A percentile compares a stretch with the other conserved stretches of the same genome.
These are phyloP conservation scores for Ustilago crameri DNA, from an alignment of 1,284 basidiomycete genomes.

Conservation along the genomic window DNA sequence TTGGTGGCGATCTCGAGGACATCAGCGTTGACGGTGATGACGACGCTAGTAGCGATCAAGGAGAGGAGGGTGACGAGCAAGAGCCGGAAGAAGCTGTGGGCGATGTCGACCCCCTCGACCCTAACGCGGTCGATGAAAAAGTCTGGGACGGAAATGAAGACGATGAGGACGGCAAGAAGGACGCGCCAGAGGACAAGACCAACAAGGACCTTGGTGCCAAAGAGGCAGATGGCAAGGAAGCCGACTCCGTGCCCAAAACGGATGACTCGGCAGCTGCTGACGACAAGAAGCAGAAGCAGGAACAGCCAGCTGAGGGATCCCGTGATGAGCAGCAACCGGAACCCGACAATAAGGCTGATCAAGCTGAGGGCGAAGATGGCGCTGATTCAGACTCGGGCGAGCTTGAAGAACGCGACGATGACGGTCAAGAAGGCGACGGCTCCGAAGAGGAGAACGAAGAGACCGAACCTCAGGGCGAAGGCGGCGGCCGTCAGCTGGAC, in stretches of 20 bases:
- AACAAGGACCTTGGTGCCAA: conserved; percentile 68
- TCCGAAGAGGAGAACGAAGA: conserved; percentile 65
- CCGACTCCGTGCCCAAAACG: conserved; percentile 45
- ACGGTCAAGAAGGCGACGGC: conserved; percentile 57
- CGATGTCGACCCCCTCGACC: conserved; percentile 86
- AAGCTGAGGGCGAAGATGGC: conserved; percentile 16
- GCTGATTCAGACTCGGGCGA: conserved; percentile 39
- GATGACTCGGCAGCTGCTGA: conserved; percentile 28
- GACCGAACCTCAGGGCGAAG: conserved; percentile 68
- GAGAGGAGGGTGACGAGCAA: conserved; percentile 71
- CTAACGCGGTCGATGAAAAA: conserved; percentile 91
- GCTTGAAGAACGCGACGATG: conserved; percentile 57
- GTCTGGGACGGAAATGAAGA: conserved; percentile 91
- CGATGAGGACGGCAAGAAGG: conserved; percentile 71
- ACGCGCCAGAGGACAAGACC: conserved; percentile 65
- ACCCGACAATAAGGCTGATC: conserved; percentile 24
- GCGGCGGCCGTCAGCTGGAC: conserved; percentile 66
- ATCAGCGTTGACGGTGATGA: conserved; percentile 71
- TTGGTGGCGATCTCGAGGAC: conserved; percentile 80
- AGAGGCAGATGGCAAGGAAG: conserved; percentile 64
- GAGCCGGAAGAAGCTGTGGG: conserved; percentile 84
- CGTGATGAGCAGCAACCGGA: conserved; percentile 69
- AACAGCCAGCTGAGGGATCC: conserved; percentile 69
- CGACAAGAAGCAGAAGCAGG: conserved; percentile 69
- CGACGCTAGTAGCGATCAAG: conserved; percentile 71